A percentile compares a stretch with the other conserved stretches of the same genome.
Evolutionary conservation across 305 asterid genomes (phyloP).

Genomic region (Fraxinus paxiana): DNA sequence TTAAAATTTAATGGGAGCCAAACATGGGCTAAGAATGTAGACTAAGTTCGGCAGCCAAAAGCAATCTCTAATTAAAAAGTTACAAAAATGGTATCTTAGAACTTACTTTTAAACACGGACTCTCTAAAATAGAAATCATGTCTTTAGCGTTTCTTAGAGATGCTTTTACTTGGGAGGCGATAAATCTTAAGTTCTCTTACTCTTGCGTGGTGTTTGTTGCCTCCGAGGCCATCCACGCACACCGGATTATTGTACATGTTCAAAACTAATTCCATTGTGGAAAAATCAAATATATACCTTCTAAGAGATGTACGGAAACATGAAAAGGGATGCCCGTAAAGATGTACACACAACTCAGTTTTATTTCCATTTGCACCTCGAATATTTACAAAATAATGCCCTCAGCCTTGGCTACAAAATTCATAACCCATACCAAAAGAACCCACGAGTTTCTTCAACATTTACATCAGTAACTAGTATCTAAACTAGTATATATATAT

Average conservation of each 20-base stretch:
- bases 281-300: neutral
- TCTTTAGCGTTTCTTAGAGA: neutral
- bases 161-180: neutral
- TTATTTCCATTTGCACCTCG: conserved; percentile 35
- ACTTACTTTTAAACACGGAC: neutral
- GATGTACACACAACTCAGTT: neutral
- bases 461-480: conserved; percentile 3
- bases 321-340: neutral
- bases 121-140: neutral
- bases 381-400: conserved; percentile 48
- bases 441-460: conserved; percentile 28
- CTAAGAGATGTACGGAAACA: neutral
- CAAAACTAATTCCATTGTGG: neutral
- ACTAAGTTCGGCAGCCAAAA: neutral
- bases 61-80: neutral
- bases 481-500: neutral
- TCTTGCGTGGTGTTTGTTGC: neutral
- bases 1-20: no score
- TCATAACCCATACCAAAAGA: conserved; percentile 21
- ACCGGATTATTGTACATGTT: neutral
- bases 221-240: neutral
- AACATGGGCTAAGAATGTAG: neutral
- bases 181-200: neutral
- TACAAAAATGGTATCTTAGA: neutral
- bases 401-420: conserved; percentile 55